phyloP scores from a whole-genome alignment of 306 rosid genomes.

The Vigna radiata region DNA sequence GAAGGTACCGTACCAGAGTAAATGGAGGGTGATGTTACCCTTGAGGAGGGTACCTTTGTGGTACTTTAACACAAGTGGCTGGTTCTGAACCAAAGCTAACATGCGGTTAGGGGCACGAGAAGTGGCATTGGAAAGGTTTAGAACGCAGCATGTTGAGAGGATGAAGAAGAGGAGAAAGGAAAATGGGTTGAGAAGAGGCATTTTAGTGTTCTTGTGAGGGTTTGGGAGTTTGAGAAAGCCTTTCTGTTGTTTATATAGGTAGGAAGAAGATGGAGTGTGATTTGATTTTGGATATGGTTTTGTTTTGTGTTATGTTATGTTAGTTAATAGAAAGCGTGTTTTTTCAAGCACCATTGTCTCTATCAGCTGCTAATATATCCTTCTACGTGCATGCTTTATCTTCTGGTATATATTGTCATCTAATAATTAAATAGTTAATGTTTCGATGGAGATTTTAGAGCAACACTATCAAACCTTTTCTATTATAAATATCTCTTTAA shows the following conservation, averaged over 20 bases:
- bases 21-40: slow-evolving; percentile 56
- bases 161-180: background rate
- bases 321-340: background rate
- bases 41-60: slow-evolving; percentile 66
- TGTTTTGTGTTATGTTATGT: background rate
- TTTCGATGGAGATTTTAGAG: background rate
- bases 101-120: slow-evolving; percentile 27
- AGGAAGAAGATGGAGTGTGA: background rate
- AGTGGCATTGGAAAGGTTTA: background rate
- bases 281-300: background rate
- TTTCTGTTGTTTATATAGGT: background rate
- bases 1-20: slow-evolving; percentile 71
- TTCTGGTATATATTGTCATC: background rate
- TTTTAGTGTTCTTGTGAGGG: background rate
- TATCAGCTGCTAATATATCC: background rate
- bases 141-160: background rate
- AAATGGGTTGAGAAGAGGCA: background rate
- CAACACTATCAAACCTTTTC: background rate
- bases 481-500: background rate
- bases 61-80: slow-evolving; percentile 53
- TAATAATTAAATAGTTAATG: background rate
- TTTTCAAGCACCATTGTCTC: background rate
- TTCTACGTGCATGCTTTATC: background rate
- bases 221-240: background rate
- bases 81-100: slow-evolving; percentile 40